These are phyloP conservation scores for Lactifluus volemus DNA, from an alignment of 768 basidiomycete genomes.

Conservation along the genomic window DNA sequence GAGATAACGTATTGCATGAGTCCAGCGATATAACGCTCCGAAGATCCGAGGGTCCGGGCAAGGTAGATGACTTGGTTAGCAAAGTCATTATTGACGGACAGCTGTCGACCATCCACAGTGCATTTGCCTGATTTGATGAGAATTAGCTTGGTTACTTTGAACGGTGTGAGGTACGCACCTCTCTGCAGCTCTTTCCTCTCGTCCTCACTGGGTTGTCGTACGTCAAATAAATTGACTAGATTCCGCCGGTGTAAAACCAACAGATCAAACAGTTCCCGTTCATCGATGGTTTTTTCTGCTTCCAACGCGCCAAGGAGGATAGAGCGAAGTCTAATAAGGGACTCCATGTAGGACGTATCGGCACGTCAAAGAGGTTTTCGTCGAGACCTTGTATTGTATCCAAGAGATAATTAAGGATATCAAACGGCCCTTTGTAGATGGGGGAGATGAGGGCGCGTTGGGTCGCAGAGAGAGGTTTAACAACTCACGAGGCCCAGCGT, in stretches of 20 bases:
- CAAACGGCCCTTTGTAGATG: neutral
- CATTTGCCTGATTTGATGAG: slow-evolving; percentile 49
- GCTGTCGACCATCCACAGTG: slow-evolving; percentile 51
- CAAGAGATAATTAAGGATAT: too few species aligned
- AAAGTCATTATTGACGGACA: slow-evolving; percentile 73
- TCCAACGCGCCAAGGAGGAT: slow-evolving; percentile 41
- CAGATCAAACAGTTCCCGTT: slow-evolving; percentile 71
- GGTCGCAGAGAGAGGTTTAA: neutral
- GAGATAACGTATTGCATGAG: slow-evolving; percentile 58
- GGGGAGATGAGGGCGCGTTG: neutral
- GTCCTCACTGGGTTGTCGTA: slow-evolving; percentile 49
- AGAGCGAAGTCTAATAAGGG: slow-evolving; percentile 48
- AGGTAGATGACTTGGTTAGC: slow-evolving; percentile 69
- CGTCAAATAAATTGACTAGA: slow-evolving; percentile 56
- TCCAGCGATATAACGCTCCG: slow-evolving; percentile 70
- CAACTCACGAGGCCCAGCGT: neutral
- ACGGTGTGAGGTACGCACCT: slow-evolving; percentile 30
- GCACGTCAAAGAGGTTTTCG: neutral
- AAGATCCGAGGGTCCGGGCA: slow-evolving; percentile 71
- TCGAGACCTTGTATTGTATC: neutral
- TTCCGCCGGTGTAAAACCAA: slow-evolving; percentile 57
- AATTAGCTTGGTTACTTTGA: neutral
- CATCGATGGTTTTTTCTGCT: slow-evolving; percentile 39
- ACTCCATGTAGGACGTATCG: slow-evolving; percentile 39
- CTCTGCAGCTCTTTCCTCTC: slow-evolving; percentile 69